Percentiles rank a stretch among this genome's conserved stretches.
Evolutionary conservation across 1,284 basidiomycete species (phyloP).

Genomic region (Mycena citricolor): DNA sequence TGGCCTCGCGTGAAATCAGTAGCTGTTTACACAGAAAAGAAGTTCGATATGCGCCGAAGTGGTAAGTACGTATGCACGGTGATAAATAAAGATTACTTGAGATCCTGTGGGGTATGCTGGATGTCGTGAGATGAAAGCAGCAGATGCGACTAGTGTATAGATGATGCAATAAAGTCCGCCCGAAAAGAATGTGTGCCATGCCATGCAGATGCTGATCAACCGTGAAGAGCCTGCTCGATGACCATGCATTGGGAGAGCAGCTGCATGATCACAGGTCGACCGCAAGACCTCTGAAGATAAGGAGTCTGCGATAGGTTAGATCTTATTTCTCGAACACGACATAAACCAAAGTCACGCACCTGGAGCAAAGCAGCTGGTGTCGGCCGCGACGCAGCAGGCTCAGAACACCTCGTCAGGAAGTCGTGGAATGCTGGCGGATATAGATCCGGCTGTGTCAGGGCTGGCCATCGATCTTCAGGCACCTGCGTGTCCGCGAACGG

Average conservation of each 20-base stretch:
- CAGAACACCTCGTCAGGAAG: constrained; percentile 67
- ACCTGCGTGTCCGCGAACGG: constrained; percentile 65
- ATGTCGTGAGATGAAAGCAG: too few species aligned
- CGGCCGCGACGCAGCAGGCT: constrained; percentile 57
- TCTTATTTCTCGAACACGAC: constrained; percentile 3
- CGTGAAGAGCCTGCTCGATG: constrained; percentile 60
- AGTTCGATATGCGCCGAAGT: too few species aligned
- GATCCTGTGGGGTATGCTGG: too few species aligned
- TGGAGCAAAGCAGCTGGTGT: constrained; percentile 56
- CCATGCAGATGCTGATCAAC: too few species aligned
- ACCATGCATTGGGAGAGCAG: constrained; percentile 65
- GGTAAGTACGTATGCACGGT: too few species aligned
- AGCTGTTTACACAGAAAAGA: too few species aligned
- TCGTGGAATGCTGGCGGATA: constrained; percentile 73
- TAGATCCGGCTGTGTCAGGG: constrained; percentile 53
- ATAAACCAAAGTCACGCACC: constrained; percentile 40
- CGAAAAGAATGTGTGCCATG: too few species aligned
- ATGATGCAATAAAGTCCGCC: too few species aligned
- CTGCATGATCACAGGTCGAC: constrained; percentile 62
- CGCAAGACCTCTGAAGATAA: constrained; percentile 68
- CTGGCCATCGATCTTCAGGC: constrained; percentile 62
- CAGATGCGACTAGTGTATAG: too few species aligned
- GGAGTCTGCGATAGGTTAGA: constrained; percentile 40
- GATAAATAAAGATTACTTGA: too few species aligned
- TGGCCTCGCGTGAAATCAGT: too few species aligned